Evolutionary conservation across 2,329 filamentous ascomycete species (phyloP).

Genomic region (Botrytis tulipae): DNA sequence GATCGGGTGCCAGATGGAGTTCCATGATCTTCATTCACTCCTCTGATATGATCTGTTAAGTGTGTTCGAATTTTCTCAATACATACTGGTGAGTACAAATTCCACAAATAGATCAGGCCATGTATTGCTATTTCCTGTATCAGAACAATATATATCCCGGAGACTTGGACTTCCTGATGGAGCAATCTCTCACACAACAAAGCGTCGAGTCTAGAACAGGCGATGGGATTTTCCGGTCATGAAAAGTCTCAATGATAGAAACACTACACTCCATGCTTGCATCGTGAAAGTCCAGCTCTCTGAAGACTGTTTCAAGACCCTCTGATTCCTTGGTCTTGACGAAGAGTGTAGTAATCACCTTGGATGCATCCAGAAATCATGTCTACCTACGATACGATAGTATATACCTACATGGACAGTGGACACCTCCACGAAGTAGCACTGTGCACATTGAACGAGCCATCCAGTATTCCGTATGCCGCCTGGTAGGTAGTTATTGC

Average conservation of each 20-base stretch:
- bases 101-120: background rate
- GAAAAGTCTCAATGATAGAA: background rate
- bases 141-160: background rate
- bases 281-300: background rate
- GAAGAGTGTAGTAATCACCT: background rate
- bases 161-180: background rate
- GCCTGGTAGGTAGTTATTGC: background rate
- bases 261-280: background rate
- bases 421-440: background rate
- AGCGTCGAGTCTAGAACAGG: conserved; percentile 1
- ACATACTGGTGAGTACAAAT: background rate
- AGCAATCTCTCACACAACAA: background rate
- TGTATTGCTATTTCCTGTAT: background rate
- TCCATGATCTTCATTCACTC: background rate
- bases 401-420: background rate
- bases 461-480: background rate
- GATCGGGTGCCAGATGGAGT: background rate
- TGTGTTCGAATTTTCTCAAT: background rate
- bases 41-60: background rate
- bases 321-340: background rate
- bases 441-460: background rate
- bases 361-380: background rate
- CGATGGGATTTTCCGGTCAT: background rate
- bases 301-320: too few species aligned
- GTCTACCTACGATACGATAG: too few species aligned